These are phyloP conservation scores for Tricholoma hemisulphureum DNA, from an alignment of 768 basidiomycete species.

Conservation along the genomic window DNA sequence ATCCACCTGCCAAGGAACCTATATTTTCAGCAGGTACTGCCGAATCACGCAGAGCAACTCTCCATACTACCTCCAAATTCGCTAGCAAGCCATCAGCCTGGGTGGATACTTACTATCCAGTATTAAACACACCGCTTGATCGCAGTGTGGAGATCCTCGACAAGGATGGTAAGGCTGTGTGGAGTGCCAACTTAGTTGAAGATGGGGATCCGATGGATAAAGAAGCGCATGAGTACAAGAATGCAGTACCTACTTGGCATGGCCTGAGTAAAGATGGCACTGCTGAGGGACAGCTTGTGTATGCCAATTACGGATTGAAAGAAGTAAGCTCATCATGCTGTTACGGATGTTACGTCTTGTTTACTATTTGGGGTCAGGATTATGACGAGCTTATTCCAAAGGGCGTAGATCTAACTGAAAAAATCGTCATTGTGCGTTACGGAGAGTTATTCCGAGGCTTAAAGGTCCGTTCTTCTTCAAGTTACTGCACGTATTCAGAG, in stretches of 20 bases:
- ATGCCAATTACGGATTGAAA: slow-evolving; percentile 78
- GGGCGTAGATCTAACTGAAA: slow-evolving; percentile 74
- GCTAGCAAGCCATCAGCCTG: slow-evolving; percentile 61
- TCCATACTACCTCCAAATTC: slow-evolving; percentile 45
- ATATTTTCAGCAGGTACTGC: slow-evolving; percentile 71
- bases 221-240: slow-evolving; percentile 63
- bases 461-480: slow-evolving; percentile 51
- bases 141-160: slow-evolving; percentile 66
- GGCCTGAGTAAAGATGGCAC: slow-evolving; percentile 78
- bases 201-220: slow-evolving; percentile 70
- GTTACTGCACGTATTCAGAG: slow-evolving; percentile 10
- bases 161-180: slow-evolving; percentile 49
- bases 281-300: slow-evolving; percentile 67
- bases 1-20: slow-evolving; percentile 42
- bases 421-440: slow-evolving; percentile 78
- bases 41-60: slow-evolving; percentile 66
- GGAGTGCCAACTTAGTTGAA: slow-evolving; percentile 73
- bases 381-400: slow-evolving; percentile 52
- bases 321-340: slow-evolving; percentile 32
- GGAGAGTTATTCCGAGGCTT: slow-evolving; percentile 79
- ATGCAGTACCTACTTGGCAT: slow-evolving; percentile 81
- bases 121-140: slow-evolving; percentile 76
- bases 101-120: slow-evolving; percentile 87
- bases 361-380: slow-evolving; percentile 27
- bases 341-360: not conserved